These are phyloP conservation scores for Teratosphaeria viscida DNA, from an alignment of 2,329 filamentous ascomycete genomes.

Conservation along the genomic window DNA sequence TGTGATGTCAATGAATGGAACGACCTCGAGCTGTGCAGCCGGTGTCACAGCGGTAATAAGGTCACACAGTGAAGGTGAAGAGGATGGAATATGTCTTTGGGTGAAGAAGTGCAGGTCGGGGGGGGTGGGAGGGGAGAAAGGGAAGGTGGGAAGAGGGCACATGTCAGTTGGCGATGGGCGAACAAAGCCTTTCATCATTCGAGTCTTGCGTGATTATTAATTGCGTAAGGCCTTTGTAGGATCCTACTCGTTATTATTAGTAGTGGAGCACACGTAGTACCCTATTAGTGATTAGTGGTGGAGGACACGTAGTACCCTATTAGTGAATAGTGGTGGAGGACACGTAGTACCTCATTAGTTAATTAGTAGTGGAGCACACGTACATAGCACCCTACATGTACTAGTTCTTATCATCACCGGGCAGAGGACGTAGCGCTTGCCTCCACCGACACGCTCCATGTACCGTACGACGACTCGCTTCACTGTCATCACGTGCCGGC, in stretches of 20 bases:
- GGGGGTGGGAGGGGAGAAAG: background rate
- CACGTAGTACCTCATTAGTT: too few relatives aligned
- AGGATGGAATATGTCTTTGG: background rate
- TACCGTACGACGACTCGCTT: background rate
- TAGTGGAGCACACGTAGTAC: background rate
- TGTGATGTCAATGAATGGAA: background rate
- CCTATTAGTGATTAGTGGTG: too few relatives aligned
- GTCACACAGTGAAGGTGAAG: background rate
- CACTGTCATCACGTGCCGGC: background rate
- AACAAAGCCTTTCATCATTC: background rate
- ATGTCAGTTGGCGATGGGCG: background rate
- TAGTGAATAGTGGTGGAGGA: too few relatives aligned
- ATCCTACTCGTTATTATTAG: too few relatives aligned
- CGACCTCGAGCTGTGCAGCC: background rate
- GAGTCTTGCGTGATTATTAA: background rate
- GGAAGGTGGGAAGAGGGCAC: background rate
- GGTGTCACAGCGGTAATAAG: background rate
- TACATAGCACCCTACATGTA: too few relatives aligned
- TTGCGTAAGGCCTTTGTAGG: background rate
- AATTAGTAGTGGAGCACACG: too few relatives aligned
- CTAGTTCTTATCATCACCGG: background rate
- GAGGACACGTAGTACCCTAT: too few relatives aligned
- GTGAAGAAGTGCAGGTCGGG: background rate
- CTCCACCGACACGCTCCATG: background rate
- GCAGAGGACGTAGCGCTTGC: background rate